Evolutionary conservation across 1,139 yeast genomes (phyloP), one percentile per base, ranked within the genome.

Genomic region (Suhomyces kunorum): DNA sequence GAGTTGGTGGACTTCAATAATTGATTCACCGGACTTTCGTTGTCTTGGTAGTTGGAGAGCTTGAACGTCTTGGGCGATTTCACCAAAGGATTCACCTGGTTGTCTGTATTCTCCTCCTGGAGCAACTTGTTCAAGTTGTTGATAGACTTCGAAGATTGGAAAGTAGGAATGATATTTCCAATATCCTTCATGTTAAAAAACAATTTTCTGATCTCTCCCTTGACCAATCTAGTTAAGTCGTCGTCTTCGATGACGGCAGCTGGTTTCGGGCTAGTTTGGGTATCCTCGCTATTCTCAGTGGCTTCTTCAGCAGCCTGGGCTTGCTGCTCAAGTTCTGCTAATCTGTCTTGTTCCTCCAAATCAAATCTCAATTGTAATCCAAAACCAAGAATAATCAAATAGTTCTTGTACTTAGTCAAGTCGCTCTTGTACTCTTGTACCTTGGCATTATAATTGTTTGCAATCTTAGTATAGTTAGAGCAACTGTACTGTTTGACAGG

Each of bases 311-410:
- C 32, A 14, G 41, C 8, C 6, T 25, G n/a, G 12, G 13, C 32
- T 7, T 29, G 24, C 5, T 19, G 24, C 11, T 29, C 16, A 6
- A 17, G 24, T 13, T 29, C 23, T n/a, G 23, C 15, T 5, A 54
- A 55, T 36, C 52, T 56, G 40, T 65, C 66, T 32, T 57, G 61
- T 38, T 59, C 73, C 45, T 70, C 72, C 43, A 69, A 58, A 42
- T 71, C 74, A 44, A 71, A 69, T 46, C 77, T 63, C 44, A 75
- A 61, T 46, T 70, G 74, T 44, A 76, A 66, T 0, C 77, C 81
- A 50, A 67, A 68, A 7, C 76, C 78, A 36, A 76, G 63, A 34
- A 70, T 66, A 34, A 67, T 60, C 34, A 76, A 61, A 55, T 77
- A 77, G 46, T 61, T 63, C 56, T 69, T 74, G 54, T 74, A 75